Conservation (phyloP, 805 yeast genomes). For the Priceomyces medius region DNA sequence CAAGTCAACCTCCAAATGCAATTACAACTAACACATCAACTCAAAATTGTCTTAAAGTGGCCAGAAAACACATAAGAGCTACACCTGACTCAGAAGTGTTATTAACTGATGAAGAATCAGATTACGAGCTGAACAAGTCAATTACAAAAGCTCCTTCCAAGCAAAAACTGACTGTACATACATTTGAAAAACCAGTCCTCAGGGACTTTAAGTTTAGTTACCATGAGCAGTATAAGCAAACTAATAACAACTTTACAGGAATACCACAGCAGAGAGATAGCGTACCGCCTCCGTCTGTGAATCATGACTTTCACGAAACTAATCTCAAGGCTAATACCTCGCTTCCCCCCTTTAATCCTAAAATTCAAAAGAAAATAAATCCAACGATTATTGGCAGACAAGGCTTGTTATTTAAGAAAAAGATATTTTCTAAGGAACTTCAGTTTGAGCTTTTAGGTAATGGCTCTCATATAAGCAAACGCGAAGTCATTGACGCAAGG, state of each 20-base stretch:
- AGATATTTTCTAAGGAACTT: conserved; percentile 36
- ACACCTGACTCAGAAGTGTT: conserved; percentile 18
- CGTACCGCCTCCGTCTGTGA: conserved; percentile 5
- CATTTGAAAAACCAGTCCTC: not conserved
- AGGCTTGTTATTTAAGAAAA: conserved; percentile 26
- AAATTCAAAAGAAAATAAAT: conserved; percentile 13
- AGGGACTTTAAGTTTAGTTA: conserved; percentile 1
- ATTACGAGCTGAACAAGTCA: conserved; percentile 21
- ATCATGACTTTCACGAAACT: not conserved
- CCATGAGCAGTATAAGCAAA: conserved; percentile 1
- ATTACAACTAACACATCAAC: conserved; percentile 1
- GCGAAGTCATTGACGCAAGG: conserved; percentile 12
- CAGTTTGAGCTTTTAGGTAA: conserved; percentile 32
- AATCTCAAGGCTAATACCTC: not conserved
- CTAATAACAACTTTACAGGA: not conserved
- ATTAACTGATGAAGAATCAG: conserved; percentile 39
- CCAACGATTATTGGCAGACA: conserved; percentile 19
- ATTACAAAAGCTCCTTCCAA: conserved; percentile 6
- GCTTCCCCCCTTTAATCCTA: not conserved
- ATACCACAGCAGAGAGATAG: not conserved
- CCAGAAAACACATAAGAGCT: conserved; percentile 5
- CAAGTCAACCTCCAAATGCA: conserved; percentile 8
- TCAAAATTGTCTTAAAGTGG: not conserved
- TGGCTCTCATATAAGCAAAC: conserved; percentile 5
- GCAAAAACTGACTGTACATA: not conserved